phyloP scores from a whole-genome alignment of 208 protist species.

The Acanthamoeba healyi region DNA sequence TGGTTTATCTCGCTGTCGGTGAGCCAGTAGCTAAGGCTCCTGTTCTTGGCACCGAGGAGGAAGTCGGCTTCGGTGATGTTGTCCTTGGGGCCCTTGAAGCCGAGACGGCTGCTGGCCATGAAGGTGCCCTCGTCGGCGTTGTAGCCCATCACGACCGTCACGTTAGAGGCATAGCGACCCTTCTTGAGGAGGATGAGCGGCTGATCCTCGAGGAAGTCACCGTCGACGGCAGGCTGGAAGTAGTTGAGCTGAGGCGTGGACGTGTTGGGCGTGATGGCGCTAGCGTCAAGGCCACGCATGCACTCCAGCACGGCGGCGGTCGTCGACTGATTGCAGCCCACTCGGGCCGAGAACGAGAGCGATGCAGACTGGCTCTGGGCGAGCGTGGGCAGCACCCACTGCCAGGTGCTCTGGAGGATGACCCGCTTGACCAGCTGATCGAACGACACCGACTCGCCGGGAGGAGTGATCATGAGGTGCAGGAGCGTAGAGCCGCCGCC shows the following conservation, averaged over 20 bases:
- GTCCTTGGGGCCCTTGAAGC: background rate
- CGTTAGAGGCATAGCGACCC: conserved; percentile 11
- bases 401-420: conserved; percentile 43
- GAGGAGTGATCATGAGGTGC: conserved; percentile 25
- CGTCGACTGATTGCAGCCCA: conserved; percentile 40
- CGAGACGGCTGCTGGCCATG: conserved; percentile 2
- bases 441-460: background rate
- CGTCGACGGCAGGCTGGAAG: conserved; percentile 17
- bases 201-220: background rate
- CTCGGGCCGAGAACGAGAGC: background rate
- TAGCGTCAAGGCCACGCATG: background rate
- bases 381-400: conserved; percentile 33
- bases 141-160: conserved; percentile 24
- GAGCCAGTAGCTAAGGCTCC: conserved; percentile 8
- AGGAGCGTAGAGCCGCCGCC: conserved; percentile 3
- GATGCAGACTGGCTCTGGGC: background rate
- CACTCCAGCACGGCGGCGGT: background rate
- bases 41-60: background rate
- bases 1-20: conserved; percentile 10
- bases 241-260: background rate
- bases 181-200: background rate
- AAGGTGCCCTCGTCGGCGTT: conserved; percentile 37
- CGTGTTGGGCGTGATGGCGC: background rate
- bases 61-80: conserved; percentile 2
- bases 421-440: conserved; percentile 13